These are phyloP conservation scores for Nicotiana benthamiana DNA, from an alignment of 257 asterid genomes.

Conservation along the genomic window DNA sequence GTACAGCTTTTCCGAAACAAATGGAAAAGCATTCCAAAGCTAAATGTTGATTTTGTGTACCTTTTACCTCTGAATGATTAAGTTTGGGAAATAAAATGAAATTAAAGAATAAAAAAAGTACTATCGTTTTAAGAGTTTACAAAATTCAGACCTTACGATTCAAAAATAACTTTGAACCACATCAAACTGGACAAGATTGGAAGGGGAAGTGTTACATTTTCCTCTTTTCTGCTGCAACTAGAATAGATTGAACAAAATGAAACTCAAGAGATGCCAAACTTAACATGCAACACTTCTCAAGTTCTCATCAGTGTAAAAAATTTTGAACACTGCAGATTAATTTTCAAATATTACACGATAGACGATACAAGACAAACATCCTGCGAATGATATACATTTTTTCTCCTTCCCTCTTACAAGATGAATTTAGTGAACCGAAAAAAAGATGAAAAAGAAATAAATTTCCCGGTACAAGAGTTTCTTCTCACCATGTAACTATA, in stretches of 20 bases:
- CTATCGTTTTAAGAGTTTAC: background rate
- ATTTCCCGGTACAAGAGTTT: background rate
- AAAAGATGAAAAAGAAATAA: background rate
- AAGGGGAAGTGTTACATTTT: background rate
- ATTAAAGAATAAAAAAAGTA: too few relatives aligned
- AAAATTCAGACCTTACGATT: background rate
- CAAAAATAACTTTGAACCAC: too few relatives aligned
- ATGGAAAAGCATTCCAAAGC: background rate
- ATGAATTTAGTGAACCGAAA: background rate
- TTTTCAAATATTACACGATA: background rate
- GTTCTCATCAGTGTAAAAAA: background rate
- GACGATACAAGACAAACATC: background rate
- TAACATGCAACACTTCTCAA: background rate
- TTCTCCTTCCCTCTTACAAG: background rate
- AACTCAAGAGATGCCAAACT: background rate
- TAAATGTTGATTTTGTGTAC: background rate
- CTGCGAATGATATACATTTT: background rate
- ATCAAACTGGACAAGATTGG: background rate
- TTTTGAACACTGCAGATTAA: background rate
- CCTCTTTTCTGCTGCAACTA: background rate
- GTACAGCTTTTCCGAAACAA: background rate
- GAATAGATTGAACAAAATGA: background rate
- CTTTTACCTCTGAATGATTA: background rate
- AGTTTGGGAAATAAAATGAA: background rate
- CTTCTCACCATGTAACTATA: constrained; percentile 7